Conservation (phyloP, 257 asterid species). For the Solanum pennellii region DNA sequence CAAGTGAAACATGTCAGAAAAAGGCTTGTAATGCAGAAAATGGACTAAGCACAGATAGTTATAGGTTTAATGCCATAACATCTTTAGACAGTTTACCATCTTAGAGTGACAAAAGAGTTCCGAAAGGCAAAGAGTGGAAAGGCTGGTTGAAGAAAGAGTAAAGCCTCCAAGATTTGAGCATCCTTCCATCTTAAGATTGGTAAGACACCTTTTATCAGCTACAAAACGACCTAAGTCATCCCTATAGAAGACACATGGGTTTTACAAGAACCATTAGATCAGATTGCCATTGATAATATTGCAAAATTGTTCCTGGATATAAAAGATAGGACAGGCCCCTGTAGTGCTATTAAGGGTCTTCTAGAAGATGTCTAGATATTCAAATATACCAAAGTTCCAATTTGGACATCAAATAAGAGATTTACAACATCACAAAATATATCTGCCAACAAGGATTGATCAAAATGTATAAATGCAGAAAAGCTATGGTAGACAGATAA, state of each 20-base stretch:
- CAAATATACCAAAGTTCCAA: not conserved
- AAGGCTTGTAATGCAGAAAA: not conserved
- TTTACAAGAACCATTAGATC: not conserved
- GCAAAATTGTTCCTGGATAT: not conserved
- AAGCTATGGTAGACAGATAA: not conserved
- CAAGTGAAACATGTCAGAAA: not conserved
- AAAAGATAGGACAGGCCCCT: not conserved
- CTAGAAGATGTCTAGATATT: not conserved
- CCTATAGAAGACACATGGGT: conserved; percentile 29
- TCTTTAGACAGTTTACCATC: conserved; percentile 33
- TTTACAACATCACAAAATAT: not conserved
- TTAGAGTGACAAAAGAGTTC: conserved; percentile 77
- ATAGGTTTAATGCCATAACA: not conserved
- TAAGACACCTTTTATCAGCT: conserved; percentile 61
- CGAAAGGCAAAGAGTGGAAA: conserved; percentile 73
- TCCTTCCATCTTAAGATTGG: conserved; percentile 95
- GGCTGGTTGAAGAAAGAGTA: conserved; percentile 52
- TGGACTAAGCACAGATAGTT: not conserved
- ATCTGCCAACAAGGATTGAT: not conserved
- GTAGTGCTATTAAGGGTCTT: not conserved
- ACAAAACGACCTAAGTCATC: conserved; percentile 83
- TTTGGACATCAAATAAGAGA: not conserved
- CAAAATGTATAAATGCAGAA: not conserved
- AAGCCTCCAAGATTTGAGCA: conserved; percentile 71
- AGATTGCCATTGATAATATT: not conserved